A percentile compares a stretch with the other conserved stretches of the same genome.
phyloP scores from a whole-genome alignment of 164 flowering plant genomes.

The Protea cynaroides region DNA sequence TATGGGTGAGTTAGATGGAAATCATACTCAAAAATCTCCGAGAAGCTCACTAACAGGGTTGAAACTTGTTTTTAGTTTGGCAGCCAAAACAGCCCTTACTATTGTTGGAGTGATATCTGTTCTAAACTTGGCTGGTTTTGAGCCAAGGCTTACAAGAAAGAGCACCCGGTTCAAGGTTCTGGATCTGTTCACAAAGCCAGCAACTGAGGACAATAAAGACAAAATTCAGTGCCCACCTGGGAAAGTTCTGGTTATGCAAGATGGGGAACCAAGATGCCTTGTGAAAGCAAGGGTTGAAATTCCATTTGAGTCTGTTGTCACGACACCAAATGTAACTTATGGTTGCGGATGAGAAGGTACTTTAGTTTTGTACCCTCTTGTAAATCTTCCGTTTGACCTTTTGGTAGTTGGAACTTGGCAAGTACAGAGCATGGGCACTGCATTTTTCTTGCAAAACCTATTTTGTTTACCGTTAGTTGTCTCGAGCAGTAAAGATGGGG shows the following conservation, averaged over 20 bases:
- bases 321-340: constrained; percentile 65
- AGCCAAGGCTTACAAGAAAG: constrained; percentile 40
- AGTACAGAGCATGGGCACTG: not conserved
- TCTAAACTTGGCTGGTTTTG: constrained; percentile 59
- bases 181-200: constrained; percentile 26
- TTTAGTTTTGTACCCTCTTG: not conserved
- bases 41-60: constrained; percentile 28
- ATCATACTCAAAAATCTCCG: constrained; percentile 9
- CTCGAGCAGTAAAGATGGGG: not conserved
- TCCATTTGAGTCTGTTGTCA: constrained; percentile 59
- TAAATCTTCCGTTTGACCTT: constrained; percentile 3
- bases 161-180: constrained; percentile 26
- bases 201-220: constrained; percentile 21
- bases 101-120: constrained; percentile 61
- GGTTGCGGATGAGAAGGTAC: constrained; percentile 58
- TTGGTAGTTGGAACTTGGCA: not conserved
- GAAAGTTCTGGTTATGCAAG: constrained; percentile 62
- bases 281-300: constrained; percentile 89
- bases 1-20: constrained; percentile 13
- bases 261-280: constrained; percentile 70
- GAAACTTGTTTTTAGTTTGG: constrained; percentile 32
- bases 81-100: constrained; percentile 56
- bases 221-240: constrained; percentile 68
- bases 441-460: not conserved
- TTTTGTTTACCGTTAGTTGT: too few relatives aligned